Base-by-base conservation (phyloP, 495 filamentous ascomycete species). In the Apodospora peruviana region DNA sequence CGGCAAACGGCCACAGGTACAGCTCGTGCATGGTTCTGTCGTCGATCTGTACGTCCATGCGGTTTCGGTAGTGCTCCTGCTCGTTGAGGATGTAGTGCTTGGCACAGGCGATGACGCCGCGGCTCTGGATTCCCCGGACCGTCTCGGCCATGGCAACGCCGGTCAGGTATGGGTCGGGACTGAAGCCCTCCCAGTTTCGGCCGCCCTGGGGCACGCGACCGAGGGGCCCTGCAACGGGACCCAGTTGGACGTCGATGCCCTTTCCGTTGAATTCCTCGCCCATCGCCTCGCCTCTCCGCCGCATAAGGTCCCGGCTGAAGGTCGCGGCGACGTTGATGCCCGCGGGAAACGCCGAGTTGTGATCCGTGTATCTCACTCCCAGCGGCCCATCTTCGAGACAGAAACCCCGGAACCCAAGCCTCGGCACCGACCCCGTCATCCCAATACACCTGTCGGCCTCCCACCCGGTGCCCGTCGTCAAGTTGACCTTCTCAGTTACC, bases 401-500 rank as follows among this genome's bases (percentile, higher is more conserved):
- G 16, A 79, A 52, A 18, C 66, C 70, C n/a, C 62, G 43, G 45
- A 79, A 78, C 14, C 61, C 61, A 5, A 78, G 47, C 29, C 74
- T 48, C 1, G 65, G 64, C 17, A 79, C 66, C 16, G 77, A 65
- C 2, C 82, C 83, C 19, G 77, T 82, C 48, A 90, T 82, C 32
- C 90, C 90, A 10, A 93, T 85, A 61, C 89, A 94, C 51, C 73
- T 64, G 49, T 84, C 84, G 7, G 77, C 71, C 60, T 81, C 63
- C 84, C 88, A 91, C 51, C 86, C 86, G 39, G 79, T 75, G 52
- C 87, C 87, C 3, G 85, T 90, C 2, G 87, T 90, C 43, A 91
- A 57, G 54, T 91, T 91, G 51, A 95, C 87, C 65, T 96, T 96
- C 63, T 95, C 90, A 10, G 83, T 65, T 48, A 96, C 64, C 18